These are phyloP conservation scores for Fennellomyces sp. DNA, from an alignment of 371 early-diverging fungal species.

Conservation along the genomic window DNA sequence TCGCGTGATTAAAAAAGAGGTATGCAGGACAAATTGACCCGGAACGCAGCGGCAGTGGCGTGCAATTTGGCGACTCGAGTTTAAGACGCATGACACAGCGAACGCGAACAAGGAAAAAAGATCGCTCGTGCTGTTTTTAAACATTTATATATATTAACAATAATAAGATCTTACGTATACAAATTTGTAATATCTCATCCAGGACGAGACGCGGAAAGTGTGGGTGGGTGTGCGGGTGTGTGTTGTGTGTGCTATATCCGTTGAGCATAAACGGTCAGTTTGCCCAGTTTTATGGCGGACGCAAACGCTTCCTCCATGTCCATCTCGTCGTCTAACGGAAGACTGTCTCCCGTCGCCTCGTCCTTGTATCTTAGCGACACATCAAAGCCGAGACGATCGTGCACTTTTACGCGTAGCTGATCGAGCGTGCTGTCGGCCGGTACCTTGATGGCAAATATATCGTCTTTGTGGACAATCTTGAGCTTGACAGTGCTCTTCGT, in stretches of 20 bases:
- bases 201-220: neutral
- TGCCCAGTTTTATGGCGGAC: constrained; percentile 40
- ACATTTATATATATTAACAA: neutral
- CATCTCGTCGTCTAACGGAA: constrained; percentile 24
- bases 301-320: constrained; percentile 43
- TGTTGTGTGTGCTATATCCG: neutral
- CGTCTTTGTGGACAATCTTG: constrained; percentile 71
- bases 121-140: constrained; percentile 57
- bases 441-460: constrained; percentile 76
- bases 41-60: constrained; percentile 64
- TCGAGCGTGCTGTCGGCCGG: constrained; percentile 60
- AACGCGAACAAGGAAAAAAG: constrained; percentile 56
- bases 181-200: too few species aligned
- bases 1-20: too few species aligned
- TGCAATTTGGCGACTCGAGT: constrained; percentile 67
- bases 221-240: neutral
- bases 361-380: constrained; percentile 36
- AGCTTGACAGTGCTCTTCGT: constrained; percentile 52
- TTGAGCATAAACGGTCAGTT: constrained; percentile 50
- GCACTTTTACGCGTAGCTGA: constrained; percentile 58
- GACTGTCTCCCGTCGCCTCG: constrained; percentile 21
- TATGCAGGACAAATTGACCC: constrained; percentile 59
- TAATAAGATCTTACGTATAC: too few species aligned
- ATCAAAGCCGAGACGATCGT: constrained; percentile 56
- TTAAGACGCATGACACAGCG: constrained; percentile 64